phyloP scores from a whole-genome alignment of 495 filamentous ascomycete species.

The Platismatia glauca region DNA sequence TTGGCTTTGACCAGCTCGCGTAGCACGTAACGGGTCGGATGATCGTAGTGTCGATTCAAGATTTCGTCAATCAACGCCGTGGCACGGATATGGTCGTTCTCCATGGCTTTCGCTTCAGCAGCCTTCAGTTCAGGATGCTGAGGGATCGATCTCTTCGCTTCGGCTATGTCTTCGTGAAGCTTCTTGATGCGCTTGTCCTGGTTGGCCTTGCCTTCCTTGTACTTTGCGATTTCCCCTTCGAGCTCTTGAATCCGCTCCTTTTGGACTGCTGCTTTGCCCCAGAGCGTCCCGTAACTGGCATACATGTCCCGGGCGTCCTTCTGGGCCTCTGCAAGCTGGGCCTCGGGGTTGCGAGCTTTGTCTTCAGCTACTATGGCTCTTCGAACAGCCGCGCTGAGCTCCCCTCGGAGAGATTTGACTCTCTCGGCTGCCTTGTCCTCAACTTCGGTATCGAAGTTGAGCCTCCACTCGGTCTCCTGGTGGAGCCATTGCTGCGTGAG shows the following conservation, averaged over 20 bases:
- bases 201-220: neutral
- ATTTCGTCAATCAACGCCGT: neutral
- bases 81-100: neutral
- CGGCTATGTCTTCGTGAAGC: neutral
- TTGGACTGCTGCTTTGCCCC: neutral
- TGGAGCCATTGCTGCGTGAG: neutral
- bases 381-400: neutral
- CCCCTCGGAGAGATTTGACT: rapidly evolving
- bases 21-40: neutral
- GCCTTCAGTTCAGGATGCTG: neutral
- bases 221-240: neutral
- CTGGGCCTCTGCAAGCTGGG: neutral
- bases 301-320: rapidly evolving
- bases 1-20: neutral
- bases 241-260: neutral
- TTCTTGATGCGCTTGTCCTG: neutral
- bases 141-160: neutral
- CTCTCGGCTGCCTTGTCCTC: neutral
- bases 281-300: neutral
- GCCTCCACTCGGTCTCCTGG: neutral
- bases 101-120: neutral
- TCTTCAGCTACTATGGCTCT: neutral
- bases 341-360: neutral
- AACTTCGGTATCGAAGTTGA: neutral
- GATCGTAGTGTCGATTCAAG: neutral